Conservation (phyloP, 2,329 filamentous ascomycete species). For the Neopestalotiopsis rosae region DNA sequence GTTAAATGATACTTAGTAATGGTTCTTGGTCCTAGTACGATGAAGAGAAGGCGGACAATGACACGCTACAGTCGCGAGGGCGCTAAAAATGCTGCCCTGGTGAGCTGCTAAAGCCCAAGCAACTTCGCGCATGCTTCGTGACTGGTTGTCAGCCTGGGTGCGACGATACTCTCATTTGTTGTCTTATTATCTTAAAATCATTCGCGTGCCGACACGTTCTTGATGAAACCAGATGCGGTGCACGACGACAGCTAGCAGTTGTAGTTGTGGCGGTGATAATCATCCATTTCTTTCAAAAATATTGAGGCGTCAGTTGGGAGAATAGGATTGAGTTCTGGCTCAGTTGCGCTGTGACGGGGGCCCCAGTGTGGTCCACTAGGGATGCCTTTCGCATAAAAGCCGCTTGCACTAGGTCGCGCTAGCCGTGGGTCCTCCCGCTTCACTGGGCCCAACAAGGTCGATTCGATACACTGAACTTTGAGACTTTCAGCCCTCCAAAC, state of each 20-base stretch:
- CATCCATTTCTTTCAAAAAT: neutral
- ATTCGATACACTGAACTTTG: neutral
- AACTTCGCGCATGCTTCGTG: no score
- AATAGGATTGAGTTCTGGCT: neutral
- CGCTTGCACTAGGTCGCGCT: neutral
- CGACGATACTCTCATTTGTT: neutral
- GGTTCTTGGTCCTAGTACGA: no score
- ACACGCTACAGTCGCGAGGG: neutral
- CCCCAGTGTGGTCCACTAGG: no score
- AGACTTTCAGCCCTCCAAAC: neutral
- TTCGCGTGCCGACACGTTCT: neutral
- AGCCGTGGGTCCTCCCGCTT: neutral
- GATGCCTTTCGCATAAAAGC: neutral
- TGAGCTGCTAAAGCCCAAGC: neutral
- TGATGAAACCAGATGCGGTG: neutral
- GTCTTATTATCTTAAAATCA: neutral
- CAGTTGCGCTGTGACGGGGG: neutral
- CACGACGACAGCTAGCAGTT: neutral
- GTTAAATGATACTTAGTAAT: neutral
- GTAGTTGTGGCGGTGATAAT: neutral
- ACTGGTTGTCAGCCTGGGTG: no score
- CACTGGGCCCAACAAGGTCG: neutral
- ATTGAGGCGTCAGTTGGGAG: neutral
- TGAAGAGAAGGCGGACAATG: neutral
- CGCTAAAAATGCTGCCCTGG: neutral